Base-by-base conservation (phyloP, 2,329 filamentous ascomycete genomes). In the Neodidymelliopsis sp. region DNA sequence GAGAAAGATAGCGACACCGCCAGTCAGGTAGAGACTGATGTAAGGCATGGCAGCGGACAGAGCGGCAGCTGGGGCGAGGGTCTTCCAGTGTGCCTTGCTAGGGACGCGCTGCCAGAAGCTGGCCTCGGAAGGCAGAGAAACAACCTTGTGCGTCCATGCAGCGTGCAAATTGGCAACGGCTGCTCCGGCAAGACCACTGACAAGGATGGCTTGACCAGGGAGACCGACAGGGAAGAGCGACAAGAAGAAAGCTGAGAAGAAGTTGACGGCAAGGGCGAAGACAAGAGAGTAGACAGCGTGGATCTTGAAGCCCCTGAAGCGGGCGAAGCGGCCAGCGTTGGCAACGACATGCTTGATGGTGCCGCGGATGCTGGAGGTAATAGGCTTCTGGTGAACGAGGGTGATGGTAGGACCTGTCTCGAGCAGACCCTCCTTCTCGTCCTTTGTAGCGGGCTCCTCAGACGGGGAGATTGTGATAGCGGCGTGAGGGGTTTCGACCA, bases 71-170 rank as follows among this genome's bases (percentile, higher is more conserved):
- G 85, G 71, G 53, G 84, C 86, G 54, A 91, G 86, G 49, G 88
- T 85, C 64, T 83, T 80, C 76, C 87, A 88, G 40, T 84, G 79
- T 66, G 79, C 79, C 70, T 85, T 83, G 34, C 84, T 75, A 12
- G 88, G 86, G 40, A 96, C 81, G 48, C 90, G 88, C 64, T 81
- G 77, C 78, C 87, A 91, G 60, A 73, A 67, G 35, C 75, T 76
- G 69, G 83, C 81, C 36, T 78, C 67, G 47, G 82, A 86, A 4
- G 85, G 84, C 42, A 84, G 79, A 2, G 90, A 86, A 67, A 97
- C 91, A 69, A 96, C 84, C 63, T 89, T 86, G 69, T 96, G 91
- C 3, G 91, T 89, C 91, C 91, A 96, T 42, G 84, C 82, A 59
- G 92, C 83, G 69, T 84, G 82, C 50, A 93, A 72, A 64, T 88